Percentiles rank a stretch among this genome's conserved stretches.
Conservation (phyloP, 768 basidiomycete species). For the Lactarius akahatsu region DNA sequence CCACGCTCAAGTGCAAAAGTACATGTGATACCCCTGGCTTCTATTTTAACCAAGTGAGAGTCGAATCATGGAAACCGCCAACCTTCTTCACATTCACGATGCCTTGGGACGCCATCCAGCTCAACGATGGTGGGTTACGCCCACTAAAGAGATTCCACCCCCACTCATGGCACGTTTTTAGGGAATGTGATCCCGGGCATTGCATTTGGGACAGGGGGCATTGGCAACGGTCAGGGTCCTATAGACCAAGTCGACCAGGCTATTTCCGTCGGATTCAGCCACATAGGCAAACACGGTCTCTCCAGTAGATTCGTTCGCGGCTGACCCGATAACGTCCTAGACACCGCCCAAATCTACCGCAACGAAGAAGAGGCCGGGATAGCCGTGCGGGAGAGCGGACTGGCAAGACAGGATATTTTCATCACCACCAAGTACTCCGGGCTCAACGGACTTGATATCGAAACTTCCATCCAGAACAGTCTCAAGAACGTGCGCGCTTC, state of each 20-base stretch:
- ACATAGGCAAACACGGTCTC: constrained; percentile 48
- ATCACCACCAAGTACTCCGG: constrained; percentile 69
- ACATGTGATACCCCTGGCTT: neutral
- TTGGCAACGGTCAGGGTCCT: constrained; percentile 54
- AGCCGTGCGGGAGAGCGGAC: constrained; percentile 51
- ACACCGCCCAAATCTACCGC: constrained; percentile 60
- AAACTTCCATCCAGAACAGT: constrained; percentile 55
- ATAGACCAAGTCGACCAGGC: constrained; percentile 61
- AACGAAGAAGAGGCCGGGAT: constrained; percentile 59
- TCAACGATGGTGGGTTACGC: constrained; percentile 55
- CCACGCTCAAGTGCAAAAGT: too few relatives aligned
- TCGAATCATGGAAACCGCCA: neutral
- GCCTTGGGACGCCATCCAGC: constrained; percentile 57
- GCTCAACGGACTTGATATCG: constrained; percentile 48
- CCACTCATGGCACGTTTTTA: constrained; percentile 29
- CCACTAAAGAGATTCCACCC: neutral
- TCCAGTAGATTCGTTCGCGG: neutral
- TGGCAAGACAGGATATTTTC: constrained; percentile 54
- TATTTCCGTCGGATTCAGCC: constrained; percentile 57
- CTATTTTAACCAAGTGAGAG: neutral
- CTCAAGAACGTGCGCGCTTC: constrained; percentile 49
- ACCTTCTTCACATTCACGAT: constrained; percentile 36
- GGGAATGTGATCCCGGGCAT: constrained; percentile 50
- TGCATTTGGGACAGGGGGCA: constrained; percentile 64
- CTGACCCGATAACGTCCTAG: constrained; percentile 35